Evolutionary conservation across 108 stramenopile species (phyloP).

Genomic region (Mayamaea pseudoterrestris): DNA sequence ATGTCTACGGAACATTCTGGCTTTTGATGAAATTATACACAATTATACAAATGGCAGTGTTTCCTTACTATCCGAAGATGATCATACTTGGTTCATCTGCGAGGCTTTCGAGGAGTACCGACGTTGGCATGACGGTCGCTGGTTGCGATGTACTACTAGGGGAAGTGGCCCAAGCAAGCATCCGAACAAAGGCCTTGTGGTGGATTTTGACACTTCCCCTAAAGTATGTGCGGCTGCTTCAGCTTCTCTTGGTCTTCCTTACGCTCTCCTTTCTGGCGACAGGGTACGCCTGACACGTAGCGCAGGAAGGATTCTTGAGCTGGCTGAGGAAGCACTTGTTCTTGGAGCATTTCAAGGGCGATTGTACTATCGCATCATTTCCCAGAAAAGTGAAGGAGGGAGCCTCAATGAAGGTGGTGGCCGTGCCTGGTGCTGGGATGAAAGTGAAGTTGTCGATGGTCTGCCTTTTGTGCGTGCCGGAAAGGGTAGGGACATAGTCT

Average conservation of each 20-base stretch:
- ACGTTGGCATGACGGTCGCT: constrained; percentile 40
- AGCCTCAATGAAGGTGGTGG: constrained; percentile 76
- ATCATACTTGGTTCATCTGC: constrained; percentile 59
- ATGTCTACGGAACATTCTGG: constrained; percentile 39
- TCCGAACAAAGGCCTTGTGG: constrained; percentile 39
- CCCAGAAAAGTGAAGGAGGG: constrained; percentile 83
- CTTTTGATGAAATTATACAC: constrained; percentile 60
- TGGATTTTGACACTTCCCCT: constrained; percentile 72
- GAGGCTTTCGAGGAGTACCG: constrained; percentile 58
- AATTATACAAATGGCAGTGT: constrained; percentile 8
- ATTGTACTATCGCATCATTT: constrained; percentile 74
- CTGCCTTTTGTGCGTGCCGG: constrained; percentile 42
- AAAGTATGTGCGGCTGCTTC: constrained; percentile 70
- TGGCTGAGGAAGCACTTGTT: constrained; percentile 83
- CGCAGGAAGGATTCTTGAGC: constrained; percentile 73
- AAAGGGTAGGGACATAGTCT: constrained; percentile 24
- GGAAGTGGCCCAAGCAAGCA: constrained; percentile 53
- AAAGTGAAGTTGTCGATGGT: constrained; percentile 81
- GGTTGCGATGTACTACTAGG: constrained; percentile 33
- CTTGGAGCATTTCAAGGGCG: constrained; percentile 73
- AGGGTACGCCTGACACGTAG: constrained; percentile 64
- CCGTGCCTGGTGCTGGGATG: constrained; percentile 72
- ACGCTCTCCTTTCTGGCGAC: constrained; percentile 77
- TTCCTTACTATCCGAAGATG: background rate
- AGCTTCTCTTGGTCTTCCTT: constrained; percentile 56